Evolutionary conservation across 495 filamentous ascomycete genomes (phyloP), one percentile per base, ranked within the genome.

Genomic region (Penicillium paxilli): DNA sequence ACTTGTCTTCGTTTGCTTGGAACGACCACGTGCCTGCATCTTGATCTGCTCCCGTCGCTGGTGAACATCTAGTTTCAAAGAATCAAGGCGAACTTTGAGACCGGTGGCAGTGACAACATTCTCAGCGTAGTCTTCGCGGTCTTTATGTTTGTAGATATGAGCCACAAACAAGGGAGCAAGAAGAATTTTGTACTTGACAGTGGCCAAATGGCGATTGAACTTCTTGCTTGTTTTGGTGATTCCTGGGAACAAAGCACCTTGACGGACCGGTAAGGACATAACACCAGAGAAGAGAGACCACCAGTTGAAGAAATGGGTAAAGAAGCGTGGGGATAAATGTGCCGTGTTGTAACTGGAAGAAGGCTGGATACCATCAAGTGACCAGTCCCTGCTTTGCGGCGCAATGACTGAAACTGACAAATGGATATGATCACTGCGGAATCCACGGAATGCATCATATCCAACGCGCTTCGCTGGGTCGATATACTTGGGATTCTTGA

Each of bases 81-180:
- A 96, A 65, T 98, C 92, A 37, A 98, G 80, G 28, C 91, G 86
- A 60, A 95, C 87, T 69, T 98, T 98, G 46, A 98, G 79, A 17
- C 94, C 94, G 12, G 94, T 98, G 1, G 92, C 93, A 44, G 90
- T 91, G 19, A 96, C 90, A 4, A 84, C 77, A 60, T 88, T 85
- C 55, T 92, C 87, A 1, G 81, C 78, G 64, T 87, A 88, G 45
- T 96, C 92, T 66, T 96, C 92, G 3, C 83, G 86, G 62, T 98
- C 95, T 62, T 96, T 96, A 73, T 98, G 95, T 70, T 96, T 98
- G 76, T 98, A 98, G 33, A 98, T 90, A 54, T 98, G 94, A 52
- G 91, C 92, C 44, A 98, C 83, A 64, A 94, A 98, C 5, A 98
- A 76, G 1, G 94, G 94, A 2, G 95, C 94, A 12, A 98, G 77